A percentile compares a stretch with the other conserved stretches of the same genome.
phyloP scores from a whole-genome alignment of 2,329 filamentous ascomycete species.

The Chalaropsis ovoidea region DNA sequence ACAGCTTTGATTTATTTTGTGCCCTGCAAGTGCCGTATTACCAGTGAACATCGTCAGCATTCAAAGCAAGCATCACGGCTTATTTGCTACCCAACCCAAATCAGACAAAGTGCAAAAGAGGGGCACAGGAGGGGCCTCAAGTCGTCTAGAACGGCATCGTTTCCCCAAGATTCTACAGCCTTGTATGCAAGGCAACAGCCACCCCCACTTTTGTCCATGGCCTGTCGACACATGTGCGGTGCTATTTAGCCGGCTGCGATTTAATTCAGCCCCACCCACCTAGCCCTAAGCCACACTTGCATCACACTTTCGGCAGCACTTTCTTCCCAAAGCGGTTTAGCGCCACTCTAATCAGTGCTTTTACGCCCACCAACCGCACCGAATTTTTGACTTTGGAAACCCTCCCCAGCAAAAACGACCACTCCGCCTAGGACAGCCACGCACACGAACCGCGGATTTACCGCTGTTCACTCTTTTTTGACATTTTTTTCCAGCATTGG shows the following conservation, averaged over 20 bases:
- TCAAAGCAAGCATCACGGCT: background rate
- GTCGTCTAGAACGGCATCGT: slow-evolving; percentile 3
- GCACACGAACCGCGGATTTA: slow-evolving; percentile 24
- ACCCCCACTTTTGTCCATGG: slow-evolving; percentile 10
- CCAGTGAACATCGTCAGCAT: background rate
- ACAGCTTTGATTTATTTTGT: background rate
- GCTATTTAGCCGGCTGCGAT: background rate
- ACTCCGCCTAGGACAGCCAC: slow-evolving; percentile 20
- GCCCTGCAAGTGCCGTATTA: background rate
- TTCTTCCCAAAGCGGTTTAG: slow-evolving; percentile 10
- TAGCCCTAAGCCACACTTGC: slow-evolving; percentile 24
- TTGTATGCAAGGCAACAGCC: background rate
- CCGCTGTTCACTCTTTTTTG: slow-evolving; percentile 24
- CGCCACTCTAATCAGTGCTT: slow-evolving; percentile 9
- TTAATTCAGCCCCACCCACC: slow-evolving; percentile 13
- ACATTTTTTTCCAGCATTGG: slow-evolving; percentile 20
- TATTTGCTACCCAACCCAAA: background rate
- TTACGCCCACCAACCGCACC: slow-evolving; percentile 19
- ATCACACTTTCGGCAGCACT: slow-evolving; percentile 16
- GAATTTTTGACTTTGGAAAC: slow-evolving; percentile 17
- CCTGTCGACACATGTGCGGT: background rate
- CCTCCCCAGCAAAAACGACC: slow-evolving; percentile 20
- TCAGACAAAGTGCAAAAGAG: slow-evolving; percentile 3
- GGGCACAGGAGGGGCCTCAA: slow-evolving; percentile 17
- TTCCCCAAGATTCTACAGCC: background rate